These are phyloP conservation scores for Aspergillus sp. DNA, from an alignment of 2,329 filamentous ascomycete species.

Conservation along the genomic window DNA sequence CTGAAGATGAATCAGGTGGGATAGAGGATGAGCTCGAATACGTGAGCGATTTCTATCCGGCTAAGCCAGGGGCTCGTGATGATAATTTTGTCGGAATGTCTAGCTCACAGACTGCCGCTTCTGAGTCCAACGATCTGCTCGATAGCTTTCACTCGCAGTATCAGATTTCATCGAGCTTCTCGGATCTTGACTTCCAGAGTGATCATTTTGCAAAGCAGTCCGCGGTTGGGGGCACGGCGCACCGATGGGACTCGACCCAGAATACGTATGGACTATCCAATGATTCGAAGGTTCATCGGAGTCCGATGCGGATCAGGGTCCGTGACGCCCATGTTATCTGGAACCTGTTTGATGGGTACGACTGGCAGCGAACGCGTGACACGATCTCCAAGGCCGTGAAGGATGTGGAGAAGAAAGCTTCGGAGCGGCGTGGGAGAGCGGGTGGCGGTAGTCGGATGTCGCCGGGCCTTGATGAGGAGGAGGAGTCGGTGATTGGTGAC, in stretches of 20 bases:
- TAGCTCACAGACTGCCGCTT: constrained; percentile 30
- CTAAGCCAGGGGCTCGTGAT: constrained; percentile 31
- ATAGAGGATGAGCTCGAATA: constrained; percentile 40
- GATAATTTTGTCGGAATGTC: constrained; percentile 37
- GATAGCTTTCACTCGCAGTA: constrained; percentile 48
- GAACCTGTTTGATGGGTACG: constrained; percentile 96
- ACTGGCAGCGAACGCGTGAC: constrained; percentile 83
- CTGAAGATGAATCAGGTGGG: constrained; percentile 36
- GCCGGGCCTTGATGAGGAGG: constrained; percentile 53
- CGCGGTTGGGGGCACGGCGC: constrained; percentile 57
- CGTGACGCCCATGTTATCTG: constrained; percentile 90
- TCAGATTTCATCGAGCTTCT: constrained; percentile 48
- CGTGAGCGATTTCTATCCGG: constrained; percentile 50
- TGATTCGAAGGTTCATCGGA: constrained; percentile 52
- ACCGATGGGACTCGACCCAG: constrained; percentile 69
- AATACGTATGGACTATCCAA: constrained; percentile 66
- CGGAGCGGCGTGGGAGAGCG: constrained; percentile 58
- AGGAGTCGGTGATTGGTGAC: constrained; percentile 82
- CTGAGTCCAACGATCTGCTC: constrained; percentile 33
- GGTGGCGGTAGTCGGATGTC: constrained; percentile 48
- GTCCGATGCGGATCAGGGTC: constrained; percentile 68
- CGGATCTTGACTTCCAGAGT: constrained; percentile 64
- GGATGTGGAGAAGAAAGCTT: constrained; percentile 73
- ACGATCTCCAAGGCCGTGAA: constrained; percentile 81
- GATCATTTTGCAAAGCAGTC: constrained; percentile 64